A percentile compares a stretch with the other conserved stretches of the same genome.
Evolutionary conservation across 306 rosid genomes (phyloP).

Genomic region (Vachellia pachyceras): DNA sequence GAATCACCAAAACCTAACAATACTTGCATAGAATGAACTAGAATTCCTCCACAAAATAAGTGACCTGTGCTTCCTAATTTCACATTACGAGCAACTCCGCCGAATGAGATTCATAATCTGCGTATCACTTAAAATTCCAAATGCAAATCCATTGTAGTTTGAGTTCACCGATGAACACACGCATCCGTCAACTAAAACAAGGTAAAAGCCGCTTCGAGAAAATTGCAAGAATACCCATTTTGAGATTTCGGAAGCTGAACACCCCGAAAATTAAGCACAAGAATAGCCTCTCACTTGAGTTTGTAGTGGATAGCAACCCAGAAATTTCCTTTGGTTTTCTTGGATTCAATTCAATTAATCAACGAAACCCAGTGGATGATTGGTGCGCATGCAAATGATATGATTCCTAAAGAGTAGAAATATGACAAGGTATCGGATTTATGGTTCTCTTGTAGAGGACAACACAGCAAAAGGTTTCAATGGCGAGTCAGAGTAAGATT

Average conservation of each 20-base stretch:
- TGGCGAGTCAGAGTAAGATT: slow-evolving; percentile 43
- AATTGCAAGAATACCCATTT: slow-evolving; percentile 53
- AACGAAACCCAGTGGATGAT: slow-evolving; percentile 19
- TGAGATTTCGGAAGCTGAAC: background rate
- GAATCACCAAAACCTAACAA: slow-evolving; percentile 48
- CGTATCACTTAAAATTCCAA: background rate
- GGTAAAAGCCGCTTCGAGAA: slow-evolving; percentile 42
- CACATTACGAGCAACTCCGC: slow-evolving; percentile 23
- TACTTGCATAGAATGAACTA: slow-evolving; percentile 33
- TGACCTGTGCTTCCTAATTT: slow-evolving; percentile 27
- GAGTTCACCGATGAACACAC: slow-evolving; percentile 33
- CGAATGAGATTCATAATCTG: slow-evolving; percentile 37
- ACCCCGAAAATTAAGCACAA: background rate
- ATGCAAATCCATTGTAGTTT: background rate
- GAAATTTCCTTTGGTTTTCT: slow-evolving; percentile 36
- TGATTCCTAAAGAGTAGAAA: slow-evolving; percentile 14
- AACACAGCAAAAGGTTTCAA: slow-evolving; percentile 25
- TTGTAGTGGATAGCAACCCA: slow-evolving; percentile 10
- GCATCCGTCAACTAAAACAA: slow-evolving; percentile 39
- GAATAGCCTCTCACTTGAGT: slow-evolving; percentile 15
- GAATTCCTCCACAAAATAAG: slow-evolving; percentile 31
- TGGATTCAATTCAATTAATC: slow-evolving; percentile 17
- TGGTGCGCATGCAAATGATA: slow-evolving; percentile 12
- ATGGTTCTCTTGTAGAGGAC: background rate
- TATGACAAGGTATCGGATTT: slow-evolving; percentile 38